These are phyloP conservation scores for Biscogniauxia sp. DNA, from an alignment of 2,329 filamentous ascomycete species.

Conservation along the genomic window DNA sequence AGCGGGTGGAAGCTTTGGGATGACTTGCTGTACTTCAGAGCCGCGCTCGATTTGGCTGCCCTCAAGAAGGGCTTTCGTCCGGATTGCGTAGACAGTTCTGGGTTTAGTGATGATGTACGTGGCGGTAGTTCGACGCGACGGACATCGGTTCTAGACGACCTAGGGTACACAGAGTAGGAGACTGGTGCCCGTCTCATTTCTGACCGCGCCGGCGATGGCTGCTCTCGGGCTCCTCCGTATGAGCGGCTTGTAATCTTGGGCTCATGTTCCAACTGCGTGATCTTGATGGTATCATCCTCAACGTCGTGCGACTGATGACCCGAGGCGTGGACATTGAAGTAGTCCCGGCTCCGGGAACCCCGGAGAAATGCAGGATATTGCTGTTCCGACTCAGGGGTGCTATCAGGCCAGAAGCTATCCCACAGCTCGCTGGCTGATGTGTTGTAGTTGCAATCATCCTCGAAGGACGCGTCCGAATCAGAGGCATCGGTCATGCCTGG, in stretches of 20 bases:
- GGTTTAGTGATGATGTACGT: constrained; percentile 29
- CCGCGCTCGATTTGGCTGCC: constrained; percentile 24
- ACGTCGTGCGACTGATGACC: constrained; percentile 7
- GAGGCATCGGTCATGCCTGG: constrained; percentile 52
- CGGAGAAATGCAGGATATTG: constrained; percentile 20
- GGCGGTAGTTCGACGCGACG: constrained; percentile 32
- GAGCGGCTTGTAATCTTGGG: constrained; percentile 24
- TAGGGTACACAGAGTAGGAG: constrained; percentile 44
- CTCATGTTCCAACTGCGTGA: constrained; percentile 13
- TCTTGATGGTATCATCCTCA: constrained; percentile 27
- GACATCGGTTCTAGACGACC: constrained; percentile 20
- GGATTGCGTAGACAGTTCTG: constrained; percentile 25
- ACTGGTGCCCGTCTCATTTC: constrained; percentile 14
- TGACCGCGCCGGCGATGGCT: constrained; percentile 10
- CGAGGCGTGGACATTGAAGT: constrained; percentile 17
- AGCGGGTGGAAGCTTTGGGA: constrained; percentile 12
- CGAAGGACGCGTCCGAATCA: constrained; percentile 49
- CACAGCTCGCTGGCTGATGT: constrained; percentile 45
- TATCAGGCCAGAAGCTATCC: constrained; percentile 49
- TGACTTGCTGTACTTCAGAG: constrained; percentile 18
- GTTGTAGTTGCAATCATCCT: constrained; percentile 51
- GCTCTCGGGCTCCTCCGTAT: constrained; percentile 19
- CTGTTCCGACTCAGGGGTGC: constrained; percentile 12
- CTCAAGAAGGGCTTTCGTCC: constrained; percentile 23
- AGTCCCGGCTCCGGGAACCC: constrained; percentile 16